A percentile compares a stretch with the other conserved stretches of the same genome.
phyloP scores from a whole-genome alignment of 805 yeast genomes.

The Candida railenensis region DNA sequence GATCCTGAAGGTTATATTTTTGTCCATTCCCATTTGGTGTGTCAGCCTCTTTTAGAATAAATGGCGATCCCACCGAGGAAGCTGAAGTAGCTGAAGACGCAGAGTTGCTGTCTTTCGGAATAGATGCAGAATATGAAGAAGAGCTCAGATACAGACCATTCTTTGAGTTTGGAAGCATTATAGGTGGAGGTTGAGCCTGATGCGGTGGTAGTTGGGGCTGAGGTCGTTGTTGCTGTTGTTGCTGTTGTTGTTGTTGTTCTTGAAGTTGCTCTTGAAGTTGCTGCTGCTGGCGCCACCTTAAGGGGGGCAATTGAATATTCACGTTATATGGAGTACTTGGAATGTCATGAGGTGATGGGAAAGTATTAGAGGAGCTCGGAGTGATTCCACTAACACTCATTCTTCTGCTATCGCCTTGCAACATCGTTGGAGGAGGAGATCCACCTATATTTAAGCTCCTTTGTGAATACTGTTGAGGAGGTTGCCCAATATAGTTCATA shows the following conservation, averaged over 20 bases:
- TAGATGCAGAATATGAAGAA: background rate
- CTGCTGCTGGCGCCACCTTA: slow-evolving; percentile 1
- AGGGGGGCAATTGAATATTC: background rate
- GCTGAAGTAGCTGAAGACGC: background rate
- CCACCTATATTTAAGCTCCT: background rate
- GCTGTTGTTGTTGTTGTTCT: background rate
- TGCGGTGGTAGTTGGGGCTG: background rate
- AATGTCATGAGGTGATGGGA: background rate
- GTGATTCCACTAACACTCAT: background rate
- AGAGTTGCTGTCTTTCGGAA: too few species aligned
- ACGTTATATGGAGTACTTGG: background rate
- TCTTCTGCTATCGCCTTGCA: background rate
- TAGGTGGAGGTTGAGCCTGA: too few species aligned
- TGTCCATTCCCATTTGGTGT: background rate
- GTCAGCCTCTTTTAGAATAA: background rate
- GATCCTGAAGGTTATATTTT: background rate
- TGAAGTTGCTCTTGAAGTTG: slow-evolving; percentile 1
- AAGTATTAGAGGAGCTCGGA: background rate
- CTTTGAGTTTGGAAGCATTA: too few species aligned
- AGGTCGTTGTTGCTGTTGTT: background rate
- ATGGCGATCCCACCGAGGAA: background rate
- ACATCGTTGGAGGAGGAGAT: background rate
- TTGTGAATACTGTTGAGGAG: too few species aligned
- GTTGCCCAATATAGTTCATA: too few species aligned
- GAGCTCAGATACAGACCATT: background rate